Evolutionary conservation across 306 rosid genomes (phyloP).

Genomic region (Mucuna pruriens): DNA sequence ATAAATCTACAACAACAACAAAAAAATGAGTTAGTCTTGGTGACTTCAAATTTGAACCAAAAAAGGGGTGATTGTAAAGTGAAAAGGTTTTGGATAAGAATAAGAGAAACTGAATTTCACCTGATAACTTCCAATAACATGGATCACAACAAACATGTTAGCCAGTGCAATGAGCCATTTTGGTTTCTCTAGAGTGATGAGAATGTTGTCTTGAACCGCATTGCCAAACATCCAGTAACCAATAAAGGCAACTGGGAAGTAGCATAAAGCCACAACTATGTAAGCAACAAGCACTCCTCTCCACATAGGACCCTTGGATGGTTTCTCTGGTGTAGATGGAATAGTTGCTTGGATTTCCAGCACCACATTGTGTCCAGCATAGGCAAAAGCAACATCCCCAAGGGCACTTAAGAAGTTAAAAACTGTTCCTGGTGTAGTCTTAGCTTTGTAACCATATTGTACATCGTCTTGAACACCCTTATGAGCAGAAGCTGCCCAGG

Average conservation of each 20-base stretch:
- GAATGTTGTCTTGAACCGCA: constrained; percentile 59
- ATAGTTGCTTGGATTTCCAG: constrained; percentile 89
- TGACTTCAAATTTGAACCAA: background rate
- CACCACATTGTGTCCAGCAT: constrained; percentile 81
- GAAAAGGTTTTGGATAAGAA: background rate
- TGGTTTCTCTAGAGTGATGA: constrained; percentile 64
- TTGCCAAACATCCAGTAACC: constrained; percentile 72
- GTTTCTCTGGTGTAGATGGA: constrained; percentile 78
- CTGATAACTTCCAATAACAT: constrained; percentile 85
- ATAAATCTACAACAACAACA: constrained; percentile 59
- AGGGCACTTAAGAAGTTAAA: constrained; percentile 68
- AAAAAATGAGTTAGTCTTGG: background rate
- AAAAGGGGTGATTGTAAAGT: background rate
- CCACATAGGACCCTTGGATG: constrained; percentile 87
- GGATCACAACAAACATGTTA: constrained; percentile 73
- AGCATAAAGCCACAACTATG: constrained; percentile 69
- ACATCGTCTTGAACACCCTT: constrained; percentile 65
- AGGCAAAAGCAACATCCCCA: constrained; percentile 77
- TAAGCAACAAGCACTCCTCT: constrained; percentile 70
- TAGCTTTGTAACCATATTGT: constrained; percentile 45
- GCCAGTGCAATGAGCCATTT: constrained; percentile 72
- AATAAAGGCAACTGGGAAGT: constrained; percentile 75
- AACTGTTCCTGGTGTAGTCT: constrained; percentile 40
- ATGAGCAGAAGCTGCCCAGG: constrained; percentile 61
- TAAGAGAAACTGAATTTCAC: constrained; percentile 31